These are phyloP conservation scores for Lachnellula willkommii DNA, from an alignment of 2,329 filamentous ascomycete species.

Conservation along the genomic window DNA sequence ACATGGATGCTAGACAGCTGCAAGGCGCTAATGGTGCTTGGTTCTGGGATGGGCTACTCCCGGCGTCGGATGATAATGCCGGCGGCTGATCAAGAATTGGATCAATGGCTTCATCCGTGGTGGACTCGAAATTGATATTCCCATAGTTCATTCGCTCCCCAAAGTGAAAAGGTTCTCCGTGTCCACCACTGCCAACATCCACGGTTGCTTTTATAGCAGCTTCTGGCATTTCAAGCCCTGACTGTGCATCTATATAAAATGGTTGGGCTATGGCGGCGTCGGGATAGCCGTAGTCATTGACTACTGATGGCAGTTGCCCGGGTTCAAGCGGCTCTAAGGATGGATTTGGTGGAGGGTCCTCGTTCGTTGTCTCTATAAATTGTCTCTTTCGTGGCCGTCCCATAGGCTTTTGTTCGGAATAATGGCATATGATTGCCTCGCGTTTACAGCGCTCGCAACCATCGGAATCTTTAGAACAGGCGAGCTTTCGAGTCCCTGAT, in stretches of 20 bases:
- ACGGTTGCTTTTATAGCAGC: neutral
- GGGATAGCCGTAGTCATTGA: slow-evolving; percentile 9
- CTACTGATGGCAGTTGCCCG: slow-evolving; percentile 13
- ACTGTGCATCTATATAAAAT: slow-evolving; percentile 13
- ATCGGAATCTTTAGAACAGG: slow-evolving; percentile 56
- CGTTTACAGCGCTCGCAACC: slow-evolving; percentile 55
- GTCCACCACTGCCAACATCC: neutral
- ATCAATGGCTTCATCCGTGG: neutral
- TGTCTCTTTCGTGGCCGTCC: slow-evolving; percentile 57
- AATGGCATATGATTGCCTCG: slow-evolving; percentile 54
- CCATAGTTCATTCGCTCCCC: slow-evolving; percentile 21
- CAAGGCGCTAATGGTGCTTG: slow-evolving; percentile 11
- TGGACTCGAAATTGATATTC: slow-evolving; percentile 10
- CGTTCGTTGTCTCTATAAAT: slow-evolving; percentile 24
- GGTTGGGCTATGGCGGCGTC: slow-evolving; percentile 13
- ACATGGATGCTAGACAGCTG: slow-evolving; percentile 29
- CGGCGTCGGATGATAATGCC: slow-evolving; percentile 11
- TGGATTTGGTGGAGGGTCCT: slow-evolving; percentile 7
- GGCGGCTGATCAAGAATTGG: slow-evolving; percentile 4
- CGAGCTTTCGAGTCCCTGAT: slow-evolving; percentile 57
- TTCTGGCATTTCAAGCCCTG: neutral
- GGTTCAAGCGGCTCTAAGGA: slow-evolving; percentile 8
- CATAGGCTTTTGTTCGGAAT: slow-evolving; percentile 62
- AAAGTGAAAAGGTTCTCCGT: slow-evolving; percentile 19
- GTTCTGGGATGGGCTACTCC: slow-evolving; percentile 8